Evolutionary conservation across 2,329 filamentous ascomycete genomes (phyloP).

Genomic region (Exophiala bonariae): DNA sequence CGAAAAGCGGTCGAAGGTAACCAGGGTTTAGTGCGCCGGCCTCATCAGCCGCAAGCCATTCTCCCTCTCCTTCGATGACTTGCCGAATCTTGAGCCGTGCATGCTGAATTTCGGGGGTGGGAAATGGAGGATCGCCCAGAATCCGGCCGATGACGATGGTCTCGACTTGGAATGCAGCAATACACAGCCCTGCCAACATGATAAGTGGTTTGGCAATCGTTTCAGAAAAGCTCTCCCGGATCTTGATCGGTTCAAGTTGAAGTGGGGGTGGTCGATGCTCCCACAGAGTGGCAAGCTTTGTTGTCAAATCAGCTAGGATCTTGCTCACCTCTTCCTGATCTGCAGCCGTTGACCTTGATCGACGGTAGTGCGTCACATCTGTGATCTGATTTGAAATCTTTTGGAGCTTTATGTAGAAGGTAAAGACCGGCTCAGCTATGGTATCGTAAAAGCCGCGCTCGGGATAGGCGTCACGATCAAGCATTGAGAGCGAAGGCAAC

Average conservation of each 20-base stretch:
- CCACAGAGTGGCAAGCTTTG: conserved; percentile 5
- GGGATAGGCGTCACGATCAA: background rate
- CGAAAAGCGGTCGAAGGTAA: conserved; percentile 12
- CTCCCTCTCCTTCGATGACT: conserved; percentile 4
- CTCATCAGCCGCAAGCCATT: background rate
- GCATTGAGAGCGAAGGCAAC: background rate
- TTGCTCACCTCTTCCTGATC: conserved; percentile 12
- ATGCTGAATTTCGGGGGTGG: conserved; percentile 2
- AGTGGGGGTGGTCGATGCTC: background rate
- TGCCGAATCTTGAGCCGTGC: conserved; percentile 1
- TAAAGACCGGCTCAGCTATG: conserved; percentile 3
- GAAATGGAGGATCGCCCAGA: conserved; percentile 9
- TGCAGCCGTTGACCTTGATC: conserved; percentile 3
- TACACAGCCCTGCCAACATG: conserved; percentile 1
- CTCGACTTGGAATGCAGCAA: conserved; percentile 8
- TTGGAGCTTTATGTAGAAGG: conserved; percentile 7
- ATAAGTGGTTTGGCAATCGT: conserved; percentile 6
- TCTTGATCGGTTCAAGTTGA: background rate
- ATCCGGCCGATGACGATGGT: conserved; percentile 8
- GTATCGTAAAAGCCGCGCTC: background rate
- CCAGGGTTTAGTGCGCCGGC: background rate
- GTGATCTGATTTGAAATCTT: conserved; percentile 7
- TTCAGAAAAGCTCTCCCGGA: background rate
- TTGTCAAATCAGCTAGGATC: conserved; percentile 1
- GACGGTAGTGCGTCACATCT: conserved; percentile 11